Base-by-base conservation (phyloP, 2,329 filamentous ascomycete genomes). In the Arthrobotrys pseudoclavata region DNA sequence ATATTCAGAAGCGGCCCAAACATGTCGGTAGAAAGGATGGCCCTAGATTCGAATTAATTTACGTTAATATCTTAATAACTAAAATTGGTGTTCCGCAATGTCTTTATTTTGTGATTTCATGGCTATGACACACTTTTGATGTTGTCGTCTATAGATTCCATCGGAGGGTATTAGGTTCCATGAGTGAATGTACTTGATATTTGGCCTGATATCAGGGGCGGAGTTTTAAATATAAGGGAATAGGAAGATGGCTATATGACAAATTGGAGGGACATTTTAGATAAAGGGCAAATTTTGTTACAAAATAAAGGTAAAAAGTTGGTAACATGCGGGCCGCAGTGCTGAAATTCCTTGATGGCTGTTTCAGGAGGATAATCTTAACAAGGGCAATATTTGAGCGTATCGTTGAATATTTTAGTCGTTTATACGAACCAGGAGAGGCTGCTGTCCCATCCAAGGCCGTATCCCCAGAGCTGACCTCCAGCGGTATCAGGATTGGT, bases 401-500 rank as follows among this genome's bases (percentile, higher is more conserved):
- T 3, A 40, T 9, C 12, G 10, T 3, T 9, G 12, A 13, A 13
- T 12, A 12, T n/a, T 13, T 45, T 20, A 3, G 15, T 20, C 15
- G 22, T 34, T 63, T 63, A 63, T 10, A 48, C 22, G 24, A 29
- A 60, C 55, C 34, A 63, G 10, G 40, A 34, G 24, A 63, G 10
- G 4, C 6, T 15, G 42, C 60, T 63, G 24, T 63, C 40, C 60
- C 60, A 63, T 31, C 60, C 60, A 10, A 50, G 40, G 10, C 60
- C 29, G n/a, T 50, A 63, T 63, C 60, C 60, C 9, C 26, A 63
- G 42, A 63, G 60, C 24, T 31, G 9, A 31, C 89, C 34, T 91
- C 89, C 1, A 89, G 88, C 42, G 90, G 90, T 69, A 88, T 86
- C 4, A 87, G 91, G 81, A 82, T 86, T 37, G 81, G 83, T 47